Evolutionary conservation across 192 early-diverging fungal genomes (phyloP).

Genomic region (Gonapodya sp.): DNA sequence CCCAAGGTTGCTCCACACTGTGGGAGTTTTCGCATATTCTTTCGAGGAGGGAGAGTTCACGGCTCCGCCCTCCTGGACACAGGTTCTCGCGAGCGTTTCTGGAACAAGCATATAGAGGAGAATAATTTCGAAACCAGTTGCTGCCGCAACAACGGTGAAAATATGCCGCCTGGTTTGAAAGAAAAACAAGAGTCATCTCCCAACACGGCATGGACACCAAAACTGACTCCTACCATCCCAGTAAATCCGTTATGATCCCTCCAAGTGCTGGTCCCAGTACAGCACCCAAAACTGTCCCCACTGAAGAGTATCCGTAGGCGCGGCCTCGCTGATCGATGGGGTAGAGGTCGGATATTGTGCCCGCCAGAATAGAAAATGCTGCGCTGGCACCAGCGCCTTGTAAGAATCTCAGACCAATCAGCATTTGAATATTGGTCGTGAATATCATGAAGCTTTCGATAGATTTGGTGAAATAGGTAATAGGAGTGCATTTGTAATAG

Average conservation of each 20-base stretch:
- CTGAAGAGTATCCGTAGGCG: slow-evolving; percentile 38
- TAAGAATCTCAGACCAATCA: not conserved
- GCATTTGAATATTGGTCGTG: not conserved
- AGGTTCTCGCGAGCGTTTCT: not conserved
- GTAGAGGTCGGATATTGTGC: slow-evolving; percentile 42
- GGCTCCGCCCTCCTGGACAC: not conserved
- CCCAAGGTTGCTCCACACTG: not conserved
- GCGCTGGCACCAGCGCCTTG: slow-evolving; percentile 3
- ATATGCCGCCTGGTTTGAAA: not conserved
- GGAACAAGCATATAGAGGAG: not conserved
- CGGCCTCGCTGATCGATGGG: slow-evolving; percentile 36
- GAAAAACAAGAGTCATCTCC: not conserved
- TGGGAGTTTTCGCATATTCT: not conserved
- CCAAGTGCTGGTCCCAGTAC: slow-evolving; percentile 42
- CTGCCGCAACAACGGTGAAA: not conserved
- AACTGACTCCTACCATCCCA: slow-evolving; percentile 23
- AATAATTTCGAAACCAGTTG: not conserved
- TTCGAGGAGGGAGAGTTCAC: not conserved
- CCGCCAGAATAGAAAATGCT: slow-evolving; percentile 25
- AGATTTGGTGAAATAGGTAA: too few relatives aligned
- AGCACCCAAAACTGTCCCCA: slow-evolving; percentile 41
- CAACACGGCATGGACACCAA: not conserved
- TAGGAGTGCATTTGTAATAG: too few relatives aligned
- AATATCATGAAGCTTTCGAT: not conserved
- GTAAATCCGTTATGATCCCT: slow-evolving; percentile 34